A percentile compares a stretch with the other conserved stretches of the same genome.
These are phyloP conservation scores for Chytriomyces hyalinus DNA, from an alignment of 192 early-diverging fungal species.

Conservation along the genomic window DNA sequence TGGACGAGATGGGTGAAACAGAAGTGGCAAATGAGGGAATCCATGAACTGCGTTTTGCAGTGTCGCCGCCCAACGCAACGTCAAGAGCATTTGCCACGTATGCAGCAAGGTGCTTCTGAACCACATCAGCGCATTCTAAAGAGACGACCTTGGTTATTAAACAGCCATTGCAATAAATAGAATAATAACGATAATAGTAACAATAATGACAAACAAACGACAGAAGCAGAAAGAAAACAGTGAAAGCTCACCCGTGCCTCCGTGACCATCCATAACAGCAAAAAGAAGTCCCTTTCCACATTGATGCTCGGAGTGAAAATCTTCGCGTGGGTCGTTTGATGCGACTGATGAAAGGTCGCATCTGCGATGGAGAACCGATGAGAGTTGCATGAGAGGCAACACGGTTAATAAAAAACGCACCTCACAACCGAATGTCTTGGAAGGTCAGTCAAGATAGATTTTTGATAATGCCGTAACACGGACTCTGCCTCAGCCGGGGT, in stretches of 20 bases:
- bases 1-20: neutral
- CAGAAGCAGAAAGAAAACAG: too few species aligned
- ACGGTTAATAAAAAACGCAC: too few species aligned
- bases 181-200: too few species aligned
- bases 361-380: neutral
- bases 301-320: constrained; percentile 44
- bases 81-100: constrained; percentile 49
- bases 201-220: too few species aligned
- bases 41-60: constrained; percentile 1
- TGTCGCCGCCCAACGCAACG: neutral
- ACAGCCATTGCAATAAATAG: too few species aligned
- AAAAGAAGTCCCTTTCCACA: constrained; percentile 38
- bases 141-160: too few species aligned
- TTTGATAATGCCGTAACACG: neutral
- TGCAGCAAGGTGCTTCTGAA: constrained; percentile 44
- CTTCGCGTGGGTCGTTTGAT: constrained; percentile 52
- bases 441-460: neutral
- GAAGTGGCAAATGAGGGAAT: neutral
- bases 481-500: constrained; percentile 19
- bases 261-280: constrained; percentile 60
- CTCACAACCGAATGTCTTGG: neutral
- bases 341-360: constrained; percentile 45
- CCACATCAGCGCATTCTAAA: constrained; percentile 44
- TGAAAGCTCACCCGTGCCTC: constrained; percentile 31
- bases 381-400: neutral